These are phyloP conservation scores for Globisporangium alternatum DNA, from an alignment of 352 stramenopile genomes.

Conservation along the genomic window DNA sequence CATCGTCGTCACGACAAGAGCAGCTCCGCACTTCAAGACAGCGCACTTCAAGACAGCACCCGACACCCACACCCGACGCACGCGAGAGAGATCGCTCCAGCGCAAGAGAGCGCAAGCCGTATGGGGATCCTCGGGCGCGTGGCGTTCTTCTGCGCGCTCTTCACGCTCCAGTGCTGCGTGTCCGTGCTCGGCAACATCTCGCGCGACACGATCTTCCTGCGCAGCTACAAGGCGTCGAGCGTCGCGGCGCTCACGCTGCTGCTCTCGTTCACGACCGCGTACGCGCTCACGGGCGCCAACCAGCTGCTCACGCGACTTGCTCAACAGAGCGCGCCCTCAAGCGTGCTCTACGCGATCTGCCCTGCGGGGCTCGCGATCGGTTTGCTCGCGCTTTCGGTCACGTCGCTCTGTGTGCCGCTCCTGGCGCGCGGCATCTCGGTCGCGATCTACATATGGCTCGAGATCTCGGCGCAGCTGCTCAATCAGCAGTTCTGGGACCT, in stretches of 20 bases:
- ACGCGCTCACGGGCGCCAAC: slow-evolving; percentile 51
- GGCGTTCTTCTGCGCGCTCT: slow-evolving; percentile 79
- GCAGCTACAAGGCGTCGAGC: slow-evolving; percentile 62
- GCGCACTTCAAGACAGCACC: too few relatives aligned
- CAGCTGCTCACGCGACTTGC: slow-evolving; percentile 32
- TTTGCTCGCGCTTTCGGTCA: slow-evolving; percentile 39
- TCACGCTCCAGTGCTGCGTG: slow-evolving; percentile 78
- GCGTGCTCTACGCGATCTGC: slow-evolving; percentile 52
- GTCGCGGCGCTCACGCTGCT: slow-evolving; percentile 70
- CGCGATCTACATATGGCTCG: slow-evolving; percentile 78
- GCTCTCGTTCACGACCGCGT: slow-evolving; percentile 72
- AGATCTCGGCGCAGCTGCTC: slow-evolving; percentile 70
- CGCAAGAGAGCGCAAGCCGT: neutral
- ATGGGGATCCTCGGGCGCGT: slow-evolving; percentile 39
- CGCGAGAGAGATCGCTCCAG: neutral
- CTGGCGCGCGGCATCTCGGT: slow-evolving; percentile 50
- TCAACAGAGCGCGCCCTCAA: slow-evolving; percentile 20
- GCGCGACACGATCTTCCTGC: slow-evolving; percentile 80
- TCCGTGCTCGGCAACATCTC: slow-evolving; percentile 75
- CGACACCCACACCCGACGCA: too few relatives aligned
- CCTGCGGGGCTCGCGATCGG: slow-evolving; percentile 40
- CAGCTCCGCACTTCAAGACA: too few relatives aligned
- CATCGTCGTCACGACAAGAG: neutral
- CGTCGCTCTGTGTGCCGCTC: slow-evolving; percentile 42
- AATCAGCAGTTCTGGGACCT: slow-evolving; percentile 88